Evolutionary conservation across 164 flowering plant genomes (phyloP), one percentile per base, ranked within the genome.

Genomic region (Sedum album): DNA sequence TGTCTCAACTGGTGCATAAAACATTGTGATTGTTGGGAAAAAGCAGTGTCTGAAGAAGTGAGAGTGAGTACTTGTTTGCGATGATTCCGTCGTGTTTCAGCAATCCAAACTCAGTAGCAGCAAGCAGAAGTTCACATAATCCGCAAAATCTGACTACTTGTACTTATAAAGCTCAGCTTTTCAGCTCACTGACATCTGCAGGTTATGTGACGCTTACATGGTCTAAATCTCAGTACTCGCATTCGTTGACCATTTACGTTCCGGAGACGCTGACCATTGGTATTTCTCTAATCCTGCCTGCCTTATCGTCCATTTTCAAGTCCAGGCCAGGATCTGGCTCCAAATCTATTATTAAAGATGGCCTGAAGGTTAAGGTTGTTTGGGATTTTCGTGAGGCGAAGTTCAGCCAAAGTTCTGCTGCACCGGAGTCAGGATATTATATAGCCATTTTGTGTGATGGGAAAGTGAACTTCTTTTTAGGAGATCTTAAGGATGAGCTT

Each of bases 341-440:
- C 46, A 84, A 85, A 71, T 75, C 85, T 76, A 64, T 84, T 68
- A 60, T 49, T 48, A 76, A 69, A n/a, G 74, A 72, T 38, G 64
- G 69, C 69, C 79, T 75, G 20, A 69, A 60, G 64, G 62, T 82
- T 79, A 83, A 80, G 79, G 80, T 88, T 25, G 62, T 75, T 61
- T 88, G 87, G 84, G 88, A 86, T 76, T 88, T 88, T 78, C 73
- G 80, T 13, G 66, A 74, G 17, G 88, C 90, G 0, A 76, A 72
- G 66, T 88, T 81, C 77, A 38, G 46, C 25, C 61, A 39, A 14
- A 77, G 78, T 74, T 81, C 86, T 1, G 90, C 90, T 13, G 89
- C 86, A 76, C 89, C 90, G 7, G 78, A 75, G 10, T 81, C 88
- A 0, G 48, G 73, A 65, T 88, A 81, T 77, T 86, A 83, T 80